phyloP scores from a whole-genome alignment of 2,329 filamentous ascomycete genomes.

The Emmonsiellopsis sp. region DNA sequence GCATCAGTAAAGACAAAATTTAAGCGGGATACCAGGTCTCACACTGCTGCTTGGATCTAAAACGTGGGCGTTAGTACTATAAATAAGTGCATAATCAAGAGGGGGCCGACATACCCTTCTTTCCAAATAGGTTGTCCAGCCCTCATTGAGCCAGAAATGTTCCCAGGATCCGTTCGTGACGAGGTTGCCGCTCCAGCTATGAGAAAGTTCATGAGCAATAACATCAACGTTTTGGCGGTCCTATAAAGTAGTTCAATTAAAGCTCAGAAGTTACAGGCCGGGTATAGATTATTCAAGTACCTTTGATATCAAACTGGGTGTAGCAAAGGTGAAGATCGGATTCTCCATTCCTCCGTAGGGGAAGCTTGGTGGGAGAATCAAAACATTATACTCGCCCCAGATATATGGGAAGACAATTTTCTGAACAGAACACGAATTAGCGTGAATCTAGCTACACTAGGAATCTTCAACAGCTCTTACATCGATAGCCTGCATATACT shows the following conservation, averaged over 20 bases:
- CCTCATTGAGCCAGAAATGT: constrained; percentile 56
- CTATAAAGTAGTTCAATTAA: constrained; percentile 11
- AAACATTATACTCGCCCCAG: constrained; percentile 92
- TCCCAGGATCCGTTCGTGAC: constrained; percentile 45
- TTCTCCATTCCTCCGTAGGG: constrained; percentile 82
- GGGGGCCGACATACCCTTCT: constrained; percentile 44
- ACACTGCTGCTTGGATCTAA: constrained; percentile 34
- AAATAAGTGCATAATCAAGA: background rate
- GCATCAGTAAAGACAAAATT: background rate
- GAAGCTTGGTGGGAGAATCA: constrained; percentile 83
- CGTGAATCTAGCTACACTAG: background rate
- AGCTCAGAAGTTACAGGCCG: background rate
- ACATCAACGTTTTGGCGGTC: constrained; percentile 89
- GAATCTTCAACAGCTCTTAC: constrained; percentile 10
- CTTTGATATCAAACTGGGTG: constrained; percentile 85
- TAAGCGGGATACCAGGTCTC: constrained; percentile 9
- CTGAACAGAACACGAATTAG: constrained; percentile 16
- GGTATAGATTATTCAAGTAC: constrained; percentile 17
- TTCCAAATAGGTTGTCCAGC: constrained; percentile 94
- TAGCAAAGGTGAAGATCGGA: constrained; percentile 89
- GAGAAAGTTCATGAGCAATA: constrained; percentile 73
- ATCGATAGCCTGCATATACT: constrained; percentile 81
- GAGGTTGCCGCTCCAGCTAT: constrained; percentile 80
- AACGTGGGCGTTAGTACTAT: constrained; percentile 10
- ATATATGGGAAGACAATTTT: constrained; percentile 73